Evolutionary conservation across 805 yeast genomes (phyloP), one percentile per base, ranked within the genome.

Genomic region (Scheffersomyces amazonensis): DNA sequence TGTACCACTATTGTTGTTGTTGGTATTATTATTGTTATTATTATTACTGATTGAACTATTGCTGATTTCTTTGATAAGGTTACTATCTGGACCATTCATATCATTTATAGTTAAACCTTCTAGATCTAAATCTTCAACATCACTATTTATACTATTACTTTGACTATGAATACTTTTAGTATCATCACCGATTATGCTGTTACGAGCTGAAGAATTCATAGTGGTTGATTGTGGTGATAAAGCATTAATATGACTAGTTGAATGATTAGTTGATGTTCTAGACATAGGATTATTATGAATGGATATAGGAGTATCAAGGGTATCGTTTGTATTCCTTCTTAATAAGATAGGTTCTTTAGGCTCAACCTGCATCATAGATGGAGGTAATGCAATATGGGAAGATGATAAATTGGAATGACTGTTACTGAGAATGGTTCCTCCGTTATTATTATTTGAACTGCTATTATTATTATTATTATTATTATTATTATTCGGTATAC

Each of bases 321-420:
- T 46, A 19, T 72, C 75, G 47, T 67, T 69, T 35, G 71, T 70
- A 45, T 73, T 71, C 45, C 79, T 60, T 37, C 79, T 69, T 47
- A 81, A 69, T 48, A 85, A 69, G 42, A 85, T 85, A 2, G 93
- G 90, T 37, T 80, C 80, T 50, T 78, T 83, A 15, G 93, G 91
- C 48, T 75, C 84, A 42, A 80, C 66, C 45, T 77, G 80, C 24
- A 75, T 66, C 89, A 84, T 81, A 27, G 86, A 78, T 13, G 84
- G 80, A 13, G 88, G 87, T 39, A 81, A 61, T 40, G 64, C 67
- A 10, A 42, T 32, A 29, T 47, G 44, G 3, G 42, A 32, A 34
- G 42, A 22, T 34, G 28, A 19, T 18, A 34, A n/a, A 13, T 37
- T 41, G 11, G 41, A 16, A 13, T 44, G 18, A 8, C 36, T 34